Evolutionary conservation across 129 eudicot species (phyloP), one percentile per base, ranked within the genome.

Genomic region (sunflower (Helianthus annuus)): DNA sequence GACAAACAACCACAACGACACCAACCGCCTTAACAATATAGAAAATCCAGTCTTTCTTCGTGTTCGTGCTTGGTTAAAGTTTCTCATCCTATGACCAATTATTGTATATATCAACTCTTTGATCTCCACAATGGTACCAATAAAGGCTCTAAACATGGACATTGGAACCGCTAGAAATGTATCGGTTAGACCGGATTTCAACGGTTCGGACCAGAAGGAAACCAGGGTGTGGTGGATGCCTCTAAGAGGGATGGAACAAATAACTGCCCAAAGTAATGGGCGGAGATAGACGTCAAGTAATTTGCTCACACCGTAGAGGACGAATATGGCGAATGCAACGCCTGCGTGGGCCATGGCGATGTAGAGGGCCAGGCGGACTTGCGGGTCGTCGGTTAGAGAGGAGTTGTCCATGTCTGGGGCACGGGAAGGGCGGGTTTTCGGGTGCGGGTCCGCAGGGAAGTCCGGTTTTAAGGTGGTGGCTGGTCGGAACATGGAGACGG

Each of bases 311-410:
- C 86, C 95, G 44, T 77, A 92, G 4, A 89, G 86, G 45, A 83
- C 74, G 16, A 92, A 67, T 7, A 87, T 66, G 60, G 91, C 63
- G 72, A 92, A 85, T 8, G 89, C 91, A 34, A 92, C 83, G 22
- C 89, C 91, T 0, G 89, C 92, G 42, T 92, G 98, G 16, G 98
- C 98, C 95, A 89, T 89, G 69, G 96, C 90, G 61, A 92, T 92
- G 80, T 87, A 92, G 61, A 92, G 80, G 4, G 98, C 95, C 6
- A 89, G 74, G 17, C 90, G 83, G 32, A 87, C 85, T 82, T 92
- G 98, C 1, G 95, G 88, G 60, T 92, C 95, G 24, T 66, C 79
- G 59, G 88, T 80, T 56, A 86, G 68, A 42, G 92, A 77, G 12
- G 81, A 53, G 7, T 48, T 34, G 22, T 69, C 76, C 71, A 77